Conservation (phyloP, 2,329 filamentous ascomycete genomes). For the Botryotinia calthae region DNA sequence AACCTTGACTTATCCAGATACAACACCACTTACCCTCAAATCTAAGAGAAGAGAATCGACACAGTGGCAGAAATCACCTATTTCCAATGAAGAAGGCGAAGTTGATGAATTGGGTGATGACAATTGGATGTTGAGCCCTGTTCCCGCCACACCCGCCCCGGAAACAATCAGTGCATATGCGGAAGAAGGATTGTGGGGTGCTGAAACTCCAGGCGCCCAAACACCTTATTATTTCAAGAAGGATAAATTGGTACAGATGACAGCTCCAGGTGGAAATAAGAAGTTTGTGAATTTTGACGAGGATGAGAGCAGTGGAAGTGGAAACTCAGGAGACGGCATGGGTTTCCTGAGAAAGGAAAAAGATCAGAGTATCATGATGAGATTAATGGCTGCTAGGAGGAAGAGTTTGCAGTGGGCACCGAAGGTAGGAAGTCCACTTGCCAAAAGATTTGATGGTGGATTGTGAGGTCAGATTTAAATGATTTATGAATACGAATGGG, state of each 20-base stretch:
- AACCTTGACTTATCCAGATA: slow-evolving; percentile 36
- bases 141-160: slow-evolving; percentile 37
- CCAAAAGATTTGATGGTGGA: slow-evolving; percentile 41
- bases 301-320: slow-evolving; percentile 1
- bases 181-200: slow-evolving; percentile 35
- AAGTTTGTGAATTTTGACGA: slow-evolving; percentile 30
- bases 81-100: slow-evolving; percentile 22
- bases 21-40: slow-evolving; percentile 35
- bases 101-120: slow-evolving; percentile 28
- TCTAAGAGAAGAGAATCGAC: slow-evolving; percentile 35
- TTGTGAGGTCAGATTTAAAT: not conserved
- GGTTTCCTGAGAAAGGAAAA: slow-evolving; percentile 49
- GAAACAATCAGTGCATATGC: slow-evolving; percentile 36
- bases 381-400: slow-evolving; percentile 66
- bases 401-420: slow-evolving; percentile 79
- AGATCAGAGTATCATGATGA: slow-evolving; percentile 46
- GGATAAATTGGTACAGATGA: slow-evolving; percentile 37
- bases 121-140: slow-evolving; percentile 34
- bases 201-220: slow-evolving; percentile 34
- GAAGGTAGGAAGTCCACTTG: slow-evolving; percentile 69
- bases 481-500: not conserved
- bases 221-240: slow-evolving; percentile 38
- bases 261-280: slow-evolving; percentile 25
- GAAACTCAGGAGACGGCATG: not conserved
- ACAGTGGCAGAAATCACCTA: slow-evolving; percentile 39